Evolutionary conservation across 371 early-diverging fungal genomes (phyloP).

Genomic region (Dentiscutata heterogama): DNA sequence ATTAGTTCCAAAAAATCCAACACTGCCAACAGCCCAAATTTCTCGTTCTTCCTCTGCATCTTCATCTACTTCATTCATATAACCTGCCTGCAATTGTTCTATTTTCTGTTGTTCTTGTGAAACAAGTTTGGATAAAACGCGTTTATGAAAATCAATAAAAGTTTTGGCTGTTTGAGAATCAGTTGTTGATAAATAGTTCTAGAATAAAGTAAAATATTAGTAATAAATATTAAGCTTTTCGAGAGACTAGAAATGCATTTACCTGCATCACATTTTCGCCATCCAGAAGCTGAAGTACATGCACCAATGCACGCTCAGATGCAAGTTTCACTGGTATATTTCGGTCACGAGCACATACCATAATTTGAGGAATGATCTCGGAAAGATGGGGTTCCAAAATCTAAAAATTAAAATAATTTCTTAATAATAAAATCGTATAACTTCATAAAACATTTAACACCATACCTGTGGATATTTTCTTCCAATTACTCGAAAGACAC

Average conservation of each 20-base stretch:
- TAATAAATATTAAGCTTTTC: neutral
- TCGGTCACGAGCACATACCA: slow-evolving; percentile 80
- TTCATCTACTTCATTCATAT: slow-evolving; percentile 44
- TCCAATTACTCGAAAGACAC: slow-evolving; percentile 57
- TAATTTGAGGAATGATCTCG: slow-evolving; percentile 68
- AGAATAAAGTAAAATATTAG: neutral
- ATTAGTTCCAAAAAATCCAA: slow-evolving; percentile 48
- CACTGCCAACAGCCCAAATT: slow-evolving; percentile 50
- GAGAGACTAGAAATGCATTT: neutral
- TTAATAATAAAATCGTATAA: neutral
- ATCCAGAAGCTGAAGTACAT: slow-evolving; percentile 68
- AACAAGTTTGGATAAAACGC: slow-evolving; percentile 64
- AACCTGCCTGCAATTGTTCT: slow-evolving; percentile 30
- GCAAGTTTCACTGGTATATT: slow-evolving; percentile 85
- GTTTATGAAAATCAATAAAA: slow-evolving; percentile 68
- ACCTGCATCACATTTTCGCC: slow-evolving; percentile 53
- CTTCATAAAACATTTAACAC: neutral
- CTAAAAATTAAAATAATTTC: slow-evolving; percentile 46
- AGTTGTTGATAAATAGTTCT: slow-evolving; percentile 58
- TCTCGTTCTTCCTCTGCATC: slow-evolving; percentile 49
- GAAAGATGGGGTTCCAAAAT: slow-evolving; percentile 27
- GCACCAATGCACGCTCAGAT: slow-evolving; percentile 81
- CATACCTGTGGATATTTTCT: slow-evolving; percentile 58
- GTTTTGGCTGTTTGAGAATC: slow-evolving; percentile 62
- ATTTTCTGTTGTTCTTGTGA: slow-evolving; percentile 51